A percentile compares a stretch with the other conserved stretches of the same genome.
phyloP scores from a whole-genome alignment of 192 early-diverging fungal species.

The Coemansia sp. region DNA sequence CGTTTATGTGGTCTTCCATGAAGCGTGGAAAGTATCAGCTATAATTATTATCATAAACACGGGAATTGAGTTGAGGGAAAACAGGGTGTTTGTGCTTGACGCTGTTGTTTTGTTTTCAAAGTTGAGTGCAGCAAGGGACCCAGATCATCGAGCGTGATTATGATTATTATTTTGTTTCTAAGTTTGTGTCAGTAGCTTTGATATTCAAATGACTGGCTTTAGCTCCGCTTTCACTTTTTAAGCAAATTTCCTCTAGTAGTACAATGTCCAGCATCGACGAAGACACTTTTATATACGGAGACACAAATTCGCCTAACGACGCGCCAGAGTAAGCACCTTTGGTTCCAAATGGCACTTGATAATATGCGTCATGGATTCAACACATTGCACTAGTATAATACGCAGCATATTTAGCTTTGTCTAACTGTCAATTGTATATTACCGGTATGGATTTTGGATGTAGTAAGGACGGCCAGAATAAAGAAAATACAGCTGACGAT shows the following conservation, averaged over 20 bases:
- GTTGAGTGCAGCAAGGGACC: not conserved
- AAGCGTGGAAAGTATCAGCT: not conserved
- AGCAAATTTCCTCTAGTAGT: not conserved
- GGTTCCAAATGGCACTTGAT: not conserved
- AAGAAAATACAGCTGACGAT: not conserved
- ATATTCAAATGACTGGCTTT: not conserved
- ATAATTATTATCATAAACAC: conserved; percentile 10
- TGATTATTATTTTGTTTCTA: not conserved
- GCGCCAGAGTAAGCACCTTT: conserved; percentile 6
- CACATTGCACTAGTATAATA: not conserved
- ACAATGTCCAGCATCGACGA: conserved; percentile 21
- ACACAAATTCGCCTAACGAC: conserved; percentile 2
- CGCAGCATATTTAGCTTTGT: not conserved
- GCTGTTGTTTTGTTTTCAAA: not conserved
- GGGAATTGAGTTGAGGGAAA: not conserved
- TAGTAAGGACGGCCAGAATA: not conserved
- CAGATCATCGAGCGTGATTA: not conserved
- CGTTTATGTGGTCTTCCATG: conserved; percentile 64
- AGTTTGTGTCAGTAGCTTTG: no score
- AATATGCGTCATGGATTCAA: not conserved
- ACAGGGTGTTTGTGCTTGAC: not conserved
- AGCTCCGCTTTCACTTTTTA: not conserved
- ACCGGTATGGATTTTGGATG: not conserved
- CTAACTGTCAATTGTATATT: not conserved
- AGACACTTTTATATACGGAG: conserved; percentile 52